Percentiles rank a stretch among this genome's conserved stretches.
phyloP scores from a whole-genome alignment of 2,329 filamentous ascomycete genomes.

The Fusarium foetens region DNA sequence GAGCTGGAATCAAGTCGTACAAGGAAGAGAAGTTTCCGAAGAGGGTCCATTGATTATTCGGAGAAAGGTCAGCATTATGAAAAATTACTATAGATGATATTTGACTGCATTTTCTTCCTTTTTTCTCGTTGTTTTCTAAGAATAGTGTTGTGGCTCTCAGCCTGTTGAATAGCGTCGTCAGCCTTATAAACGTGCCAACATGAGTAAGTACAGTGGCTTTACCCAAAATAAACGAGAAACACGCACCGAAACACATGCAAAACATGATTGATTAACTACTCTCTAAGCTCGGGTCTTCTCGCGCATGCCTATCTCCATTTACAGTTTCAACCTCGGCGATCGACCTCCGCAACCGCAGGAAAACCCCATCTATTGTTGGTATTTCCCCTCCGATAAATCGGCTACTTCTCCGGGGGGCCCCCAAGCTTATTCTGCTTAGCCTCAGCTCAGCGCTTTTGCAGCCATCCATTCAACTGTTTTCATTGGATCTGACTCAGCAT shows the following conservation, averaged over 20 bases:
- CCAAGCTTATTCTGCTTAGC: slow-evolving; percentile 26
- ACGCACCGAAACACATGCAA: slow-evolving; percentile 32
- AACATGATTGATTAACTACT: slow-evolving; percentile 8
- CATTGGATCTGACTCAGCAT: slow-evolving; percentile 37
- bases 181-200: slow-evolving; percentile 18
- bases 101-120: neutral
- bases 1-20: slow-evolving; percentile 11
- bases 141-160: slow-evolving; percentile 3
- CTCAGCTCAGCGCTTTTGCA: slow-evolving; percentile 24
- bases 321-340: slow-evolving; percentile 31
- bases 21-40: neutral
- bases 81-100: neutral
- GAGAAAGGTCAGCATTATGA: neutral
- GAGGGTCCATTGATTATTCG: neutral
- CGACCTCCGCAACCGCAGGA: slow-evolving; percentile 20
- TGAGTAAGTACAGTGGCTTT: neutral
- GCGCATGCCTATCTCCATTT: slow-evolving; percentile 19
- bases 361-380: slow-evolving; percentile 10
- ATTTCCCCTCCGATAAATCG: slow-evolving; percentile 29
- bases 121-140: neutral
- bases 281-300: slow-evolving; percentile 29
- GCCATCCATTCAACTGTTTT: slow-evolving; percentile 25
- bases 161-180: slow-evolving; percentile 19
- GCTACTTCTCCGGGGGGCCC: slow-evolving; percentile 15
- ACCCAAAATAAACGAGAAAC: neutral